These are phyloP conservation scores for Hymenoscyphus linearis DNA, from an alignment of 2,329 filamentous ascomycete species.

Conservation along the genomic window DNA sequence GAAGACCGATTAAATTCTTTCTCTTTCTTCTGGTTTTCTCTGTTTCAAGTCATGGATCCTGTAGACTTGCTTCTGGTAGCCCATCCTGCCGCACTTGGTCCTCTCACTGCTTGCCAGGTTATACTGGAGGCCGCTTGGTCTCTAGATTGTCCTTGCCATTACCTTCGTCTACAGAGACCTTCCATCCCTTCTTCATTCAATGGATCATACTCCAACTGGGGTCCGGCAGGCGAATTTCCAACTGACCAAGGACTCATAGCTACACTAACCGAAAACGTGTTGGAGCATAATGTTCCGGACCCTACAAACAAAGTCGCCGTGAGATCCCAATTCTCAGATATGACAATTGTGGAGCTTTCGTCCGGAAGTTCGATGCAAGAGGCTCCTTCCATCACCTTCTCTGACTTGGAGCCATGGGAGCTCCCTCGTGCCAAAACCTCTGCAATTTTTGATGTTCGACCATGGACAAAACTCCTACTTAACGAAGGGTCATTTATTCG, in stretches of 20 bases:
- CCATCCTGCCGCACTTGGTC: conserved; percentile 56
- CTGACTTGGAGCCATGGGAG: background rate
- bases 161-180: conserved; percentile 42
- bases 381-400: background rate
- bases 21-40: conserved; percentile 45
- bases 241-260: conserved; percentile 1
- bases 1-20: conserved; percentile 10
- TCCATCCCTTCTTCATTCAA: background rate
- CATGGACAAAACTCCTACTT: conserved; percentile 60
- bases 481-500: conserved; percentile 73
- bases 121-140: conserved; percentile 55
- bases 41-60: conserved; percentile 51
- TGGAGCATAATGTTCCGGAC: background rate
- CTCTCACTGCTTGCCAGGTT: conserved; percentile 52
- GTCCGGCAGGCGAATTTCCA: background rate
- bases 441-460: conserved; percentile 28
- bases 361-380: background rate
- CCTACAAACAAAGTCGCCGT: background rate
- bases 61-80: conserved; percentile 52
- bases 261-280: conserved; percentile 1
- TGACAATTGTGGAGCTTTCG: background rate
- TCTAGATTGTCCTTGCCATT: conserved; percentile 58
- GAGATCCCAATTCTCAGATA: background rate
- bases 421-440: conserved; percentile 4
- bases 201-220: background rate